These are phyloP conservation scores for Leccinum pachyderme DNA, from an alignment of 1,284 basidiomycete genomes.

Conservation along the genomic window DNA sequence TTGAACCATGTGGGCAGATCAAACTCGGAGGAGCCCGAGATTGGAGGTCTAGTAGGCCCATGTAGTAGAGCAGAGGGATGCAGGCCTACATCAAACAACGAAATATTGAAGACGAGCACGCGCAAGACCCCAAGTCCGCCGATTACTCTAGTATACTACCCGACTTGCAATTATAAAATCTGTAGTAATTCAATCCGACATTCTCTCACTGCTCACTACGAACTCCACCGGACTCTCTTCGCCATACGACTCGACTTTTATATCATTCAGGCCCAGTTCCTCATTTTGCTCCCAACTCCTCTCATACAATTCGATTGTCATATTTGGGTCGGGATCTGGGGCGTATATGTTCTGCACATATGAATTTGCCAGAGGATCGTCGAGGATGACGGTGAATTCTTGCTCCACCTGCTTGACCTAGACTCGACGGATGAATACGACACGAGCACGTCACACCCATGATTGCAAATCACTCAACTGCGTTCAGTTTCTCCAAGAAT, in stretches of 20 bases:
- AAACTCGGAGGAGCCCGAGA: no score
- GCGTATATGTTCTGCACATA: conserved; percentile 96
- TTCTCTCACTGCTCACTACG: background rate
- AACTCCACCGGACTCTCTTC: conserved; percentile 15
- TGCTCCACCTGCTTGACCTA: conserved; percentile 75
- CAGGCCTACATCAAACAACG: background rate
- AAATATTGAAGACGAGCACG: background rate
- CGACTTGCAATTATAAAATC: background rate
- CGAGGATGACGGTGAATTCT: conserved; percentile 90
- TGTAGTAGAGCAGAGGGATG: no score
- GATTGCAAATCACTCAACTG: conserved; percentile 41
- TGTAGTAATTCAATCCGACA: background rate
- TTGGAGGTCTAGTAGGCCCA: no score
- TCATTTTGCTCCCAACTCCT: conserved; percentile 92
- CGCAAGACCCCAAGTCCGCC: background rate
- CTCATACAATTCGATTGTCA: conserved; percentile 83
- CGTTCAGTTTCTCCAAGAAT: conserved; percentile 82
- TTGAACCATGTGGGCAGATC: no score
- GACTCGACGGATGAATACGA: conserved; percentile 3
- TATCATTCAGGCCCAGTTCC: conserved; percentile 94
- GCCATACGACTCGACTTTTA: conserved; percentile 87
- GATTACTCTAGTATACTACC: no score
- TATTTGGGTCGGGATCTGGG: conserved; percentile 89
- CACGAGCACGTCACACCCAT: background rate
- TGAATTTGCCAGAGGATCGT: conserved; percentile 95